These are phyloP conservation scores for Panicum virgatum DNA, from an alignment of 202 grass and related monocot genomes.

Conservation along the genomic window DNA sequence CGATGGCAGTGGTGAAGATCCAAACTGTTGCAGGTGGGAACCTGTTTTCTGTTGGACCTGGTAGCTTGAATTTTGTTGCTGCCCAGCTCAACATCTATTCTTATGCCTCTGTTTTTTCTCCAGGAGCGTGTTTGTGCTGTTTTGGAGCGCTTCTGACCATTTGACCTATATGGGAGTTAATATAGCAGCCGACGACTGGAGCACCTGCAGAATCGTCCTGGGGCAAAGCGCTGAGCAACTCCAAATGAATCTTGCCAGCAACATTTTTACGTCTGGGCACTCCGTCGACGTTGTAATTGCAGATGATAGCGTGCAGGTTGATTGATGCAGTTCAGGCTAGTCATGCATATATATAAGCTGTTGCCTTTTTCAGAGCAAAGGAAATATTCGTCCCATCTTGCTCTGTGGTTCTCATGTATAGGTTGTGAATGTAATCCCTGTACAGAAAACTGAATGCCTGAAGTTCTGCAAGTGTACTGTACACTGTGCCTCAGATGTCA, in stretches of 20 bases:
- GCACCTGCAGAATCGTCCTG: conserved; percentile 74
- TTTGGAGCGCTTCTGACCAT: conserved; percentile 60
- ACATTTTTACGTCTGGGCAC: conserved; percentile 29
- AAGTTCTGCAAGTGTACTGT: not conserved
- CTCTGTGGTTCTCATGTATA: not conserved
- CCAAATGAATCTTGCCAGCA: conserved; percentile 31
- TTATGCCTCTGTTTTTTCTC: not conserved
- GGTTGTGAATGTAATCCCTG: not conserved
- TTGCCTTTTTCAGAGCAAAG: not conserved
- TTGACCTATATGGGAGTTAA: conserved; percentile 61
- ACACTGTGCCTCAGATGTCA: no score
- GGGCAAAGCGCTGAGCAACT: conserved; percentile 19
- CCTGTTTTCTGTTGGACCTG: not conserved
- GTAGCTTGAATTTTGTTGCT: not conserved
- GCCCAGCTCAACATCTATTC: not conserved
- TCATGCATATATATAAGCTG: not conserved
- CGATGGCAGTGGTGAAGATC: conserved; percentile 81
- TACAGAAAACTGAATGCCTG: not conserved
- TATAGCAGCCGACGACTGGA: conserved; percentile 69
- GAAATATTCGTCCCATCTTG: not conserved
- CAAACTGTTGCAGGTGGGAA: conserved; percentile 67
- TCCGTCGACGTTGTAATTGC: conserved; percentile 24
- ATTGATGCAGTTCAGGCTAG: not conserved
- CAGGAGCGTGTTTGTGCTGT: conserved; percentile 52
- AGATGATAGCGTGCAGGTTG: conserved; percentile 20